A percentile compares a stretch with the other conserved stretches of the same genome.
These are phyloP conservation scores for Seminavis robusta DNA, from an alignment of 108 stramenopile species.

Conservation along the genomic window DNA sequence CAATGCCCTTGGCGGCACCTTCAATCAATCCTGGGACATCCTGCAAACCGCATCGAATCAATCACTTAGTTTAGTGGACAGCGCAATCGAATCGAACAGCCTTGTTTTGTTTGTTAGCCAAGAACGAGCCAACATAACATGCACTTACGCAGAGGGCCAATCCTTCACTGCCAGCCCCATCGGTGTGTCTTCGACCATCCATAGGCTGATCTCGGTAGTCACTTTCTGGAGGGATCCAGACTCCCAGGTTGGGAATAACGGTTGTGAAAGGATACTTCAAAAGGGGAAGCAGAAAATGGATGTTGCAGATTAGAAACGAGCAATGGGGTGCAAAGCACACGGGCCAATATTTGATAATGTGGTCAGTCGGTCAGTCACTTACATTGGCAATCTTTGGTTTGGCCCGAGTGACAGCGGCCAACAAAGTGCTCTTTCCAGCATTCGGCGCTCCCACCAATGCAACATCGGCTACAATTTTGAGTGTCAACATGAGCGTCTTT, in stretches of 20 bases:
- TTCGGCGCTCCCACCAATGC: constrained; percentile 95
- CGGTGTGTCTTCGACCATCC: constrained; percentile 12
- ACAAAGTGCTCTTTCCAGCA: constrained; percentile 93
- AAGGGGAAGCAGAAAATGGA: background rate
- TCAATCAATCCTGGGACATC: constrained; percentile 93
- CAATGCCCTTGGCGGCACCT: constrained; percentile 83
- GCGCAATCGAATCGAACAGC: background rate
- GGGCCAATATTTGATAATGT: background rate
- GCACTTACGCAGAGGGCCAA: constrained; percentile 69
- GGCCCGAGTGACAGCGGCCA: constrained; percentile 87
- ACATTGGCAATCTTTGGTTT: constrained; percentile 95
- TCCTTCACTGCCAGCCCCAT: constrained; percentile 61
- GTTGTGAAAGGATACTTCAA: constrained; percentile 95
- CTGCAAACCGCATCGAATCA: background rate
- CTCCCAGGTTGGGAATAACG: constrained; percentile 95
- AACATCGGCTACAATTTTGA: constrained; percentile 97
- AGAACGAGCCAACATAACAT: background rate
- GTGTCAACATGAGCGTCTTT: constrained; percentile 74
- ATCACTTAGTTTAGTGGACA: background rate
- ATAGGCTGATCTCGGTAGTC: constrained; percentile 11
- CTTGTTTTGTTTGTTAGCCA: no score
- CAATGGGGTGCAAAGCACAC: background rate
- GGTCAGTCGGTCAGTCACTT: background rate
- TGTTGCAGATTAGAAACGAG: no score
- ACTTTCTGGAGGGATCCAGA: constrained; percentile 68